These are phyloP conservation scores for Blastomyces gilchristii DNA, from an alignment of 2,329 filamentous ascomycete genomes.

Conservation along the genomic window DNA sequence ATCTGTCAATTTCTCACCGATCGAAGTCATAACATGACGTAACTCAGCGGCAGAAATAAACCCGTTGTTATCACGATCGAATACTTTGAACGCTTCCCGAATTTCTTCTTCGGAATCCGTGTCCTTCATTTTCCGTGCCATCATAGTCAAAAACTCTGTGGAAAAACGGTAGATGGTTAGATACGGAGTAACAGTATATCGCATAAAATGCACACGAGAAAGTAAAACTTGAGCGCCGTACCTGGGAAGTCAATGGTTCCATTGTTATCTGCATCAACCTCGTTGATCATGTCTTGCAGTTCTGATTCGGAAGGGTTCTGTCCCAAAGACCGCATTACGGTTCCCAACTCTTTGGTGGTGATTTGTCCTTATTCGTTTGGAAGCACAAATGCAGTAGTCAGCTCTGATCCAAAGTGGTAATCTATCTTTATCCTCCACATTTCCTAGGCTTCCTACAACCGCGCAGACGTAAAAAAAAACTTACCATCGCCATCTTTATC, in stretches of 20 bases:
- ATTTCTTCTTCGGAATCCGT: constrained; percentile 88
- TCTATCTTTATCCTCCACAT: not conserved
- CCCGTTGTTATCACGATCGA: constrained; percentile 84
- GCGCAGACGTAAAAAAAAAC: constrained; percentile 31
- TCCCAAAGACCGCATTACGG: constrained; percentile 80
- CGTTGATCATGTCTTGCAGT: constrained; percentile 89
- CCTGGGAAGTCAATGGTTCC: constrained; percentile 86
- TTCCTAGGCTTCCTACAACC: not conserved
- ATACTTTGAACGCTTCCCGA: constrained; percentile 80
- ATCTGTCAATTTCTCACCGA: constrained; percentile 82
- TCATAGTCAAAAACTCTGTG: constrained; percentile 81
- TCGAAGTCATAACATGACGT: constrained; percentile 85
- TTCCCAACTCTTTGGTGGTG: constrained; percentile 82
- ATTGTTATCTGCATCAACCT: constrained; percentile 86
- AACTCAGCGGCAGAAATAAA: constrained; percentile 84
- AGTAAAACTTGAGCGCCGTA: constrained; percentile 35
- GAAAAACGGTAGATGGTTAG: constrained; percentile 12
- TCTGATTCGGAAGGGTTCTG: constrained; percentile 87
- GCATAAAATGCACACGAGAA: not conserved
- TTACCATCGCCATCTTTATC: constrained; percentile 88
- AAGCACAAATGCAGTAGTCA: constrained; percentile 1
- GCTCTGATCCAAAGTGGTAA: not conserved
- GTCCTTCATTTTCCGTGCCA: constrained; percentile 91
- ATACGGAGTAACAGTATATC: not conserved
- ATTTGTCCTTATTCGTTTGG: constrained; percentile 57